Evolutionary conservation across 108 stramenopile genomes (phyloP).

Genomic region (Asterionellopsis glacialis): DNA sequence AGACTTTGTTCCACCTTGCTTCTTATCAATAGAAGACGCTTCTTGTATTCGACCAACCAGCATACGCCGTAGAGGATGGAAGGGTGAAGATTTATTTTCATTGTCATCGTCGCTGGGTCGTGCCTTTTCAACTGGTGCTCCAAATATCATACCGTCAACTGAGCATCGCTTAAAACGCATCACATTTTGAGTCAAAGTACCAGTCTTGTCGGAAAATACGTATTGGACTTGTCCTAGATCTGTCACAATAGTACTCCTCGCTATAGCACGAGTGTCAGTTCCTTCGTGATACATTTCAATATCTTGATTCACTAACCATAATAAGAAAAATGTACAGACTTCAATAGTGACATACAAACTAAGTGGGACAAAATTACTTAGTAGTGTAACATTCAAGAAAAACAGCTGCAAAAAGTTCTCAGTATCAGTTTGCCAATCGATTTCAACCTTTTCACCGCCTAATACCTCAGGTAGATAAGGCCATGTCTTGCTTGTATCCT

Average conservation of each 20-base stretch:
- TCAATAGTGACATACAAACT: constrained; percentile 89
- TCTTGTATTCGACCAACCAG: constrained; percentile 34
- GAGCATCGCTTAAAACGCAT: constrained; percentile 97
- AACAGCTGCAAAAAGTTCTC: constrained; percentile 67
- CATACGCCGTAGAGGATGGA: constrained; percentile 54
- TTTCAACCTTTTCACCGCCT: constrained; percentile 14
- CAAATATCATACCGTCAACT: constrained; percentile 85
- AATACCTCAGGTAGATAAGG: constrained; percentile 61
- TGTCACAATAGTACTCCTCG: constrained; percentile 80
- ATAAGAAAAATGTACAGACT: constrained; percentile 61
- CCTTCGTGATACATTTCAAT: constrained; percentile 88
- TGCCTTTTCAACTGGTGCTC: constrained; percentile 68
- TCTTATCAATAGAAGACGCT: constrained; percentile 1
- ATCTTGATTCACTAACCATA: constrained; percentile 77
- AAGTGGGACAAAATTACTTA: constrained; percentile 89
- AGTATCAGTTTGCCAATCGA: constrained; percentile 36
- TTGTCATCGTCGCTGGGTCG: constrained; percentile 23
- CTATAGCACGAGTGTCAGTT: constrained; percentile 80
- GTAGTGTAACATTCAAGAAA: constrained; percentile 74
- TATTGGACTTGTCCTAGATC: constrained; percentile 95
- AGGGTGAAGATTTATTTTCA: constrained; percentile 6
- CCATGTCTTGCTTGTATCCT: constrained; percentile 51
- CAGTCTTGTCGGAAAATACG: constrained; percentile 95
- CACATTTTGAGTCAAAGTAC: constrained; percentile 96
- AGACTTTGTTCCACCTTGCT: neutral